Conservation (phyloP, 805 yeast genomes). For the Nakazawaea ernobii region DNA sequence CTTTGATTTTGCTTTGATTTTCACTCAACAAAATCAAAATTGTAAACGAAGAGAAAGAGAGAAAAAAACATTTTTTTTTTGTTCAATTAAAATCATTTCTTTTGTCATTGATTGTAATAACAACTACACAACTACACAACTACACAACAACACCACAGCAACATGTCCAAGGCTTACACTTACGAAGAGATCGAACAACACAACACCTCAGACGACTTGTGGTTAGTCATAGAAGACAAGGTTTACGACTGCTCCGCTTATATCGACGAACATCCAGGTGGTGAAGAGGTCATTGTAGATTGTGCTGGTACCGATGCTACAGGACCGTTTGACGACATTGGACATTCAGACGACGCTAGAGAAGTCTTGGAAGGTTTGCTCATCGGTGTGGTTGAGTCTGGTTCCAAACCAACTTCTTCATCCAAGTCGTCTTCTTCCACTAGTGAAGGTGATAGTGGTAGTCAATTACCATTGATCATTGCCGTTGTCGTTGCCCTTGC, state of each 20-base stretch:
- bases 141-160: too few relatives aligned
- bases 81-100: conserved; percentile 6
- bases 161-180: conserved; percentile 48
- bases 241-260: conserved; percentile 75
- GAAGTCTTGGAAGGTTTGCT: conserved; percentile 62
- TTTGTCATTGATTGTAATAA: too few relatives aligned
- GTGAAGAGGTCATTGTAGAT: conserved; percentile 65
- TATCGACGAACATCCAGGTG: conserved; percentile 71
- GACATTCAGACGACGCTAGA: conserved; percentile 95
- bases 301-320: conserved; percentile 79
- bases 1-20: too few relatives aligned
- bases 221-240: conserved; percentile 79
- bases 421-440: conserved; percentile 13
- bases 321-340: conserved; percentile 78
- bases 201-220: conserved; percentile 67
- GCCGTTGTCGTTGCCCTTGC: conserved; percentile 33
- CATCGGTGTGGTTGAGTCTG: conserved; percentile 77
- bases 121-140: too few relatives aligned
- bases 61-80: background rate
- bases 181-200: conserved; percentile 69
- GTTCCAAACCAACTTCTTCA: conserved; percentile 28
- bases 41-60: background rate
- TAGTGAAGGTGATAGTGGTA: conserved; percentile 17
- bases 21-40: too few relatives aligned
- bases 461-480: conserved; percentile 26